Percentiles rank a stretch among this genome's conserved stretches.
Conservation (phyloP, 2,329 filamentous ascomycete genomes). For the Dissoconium aciculare region DNA sequence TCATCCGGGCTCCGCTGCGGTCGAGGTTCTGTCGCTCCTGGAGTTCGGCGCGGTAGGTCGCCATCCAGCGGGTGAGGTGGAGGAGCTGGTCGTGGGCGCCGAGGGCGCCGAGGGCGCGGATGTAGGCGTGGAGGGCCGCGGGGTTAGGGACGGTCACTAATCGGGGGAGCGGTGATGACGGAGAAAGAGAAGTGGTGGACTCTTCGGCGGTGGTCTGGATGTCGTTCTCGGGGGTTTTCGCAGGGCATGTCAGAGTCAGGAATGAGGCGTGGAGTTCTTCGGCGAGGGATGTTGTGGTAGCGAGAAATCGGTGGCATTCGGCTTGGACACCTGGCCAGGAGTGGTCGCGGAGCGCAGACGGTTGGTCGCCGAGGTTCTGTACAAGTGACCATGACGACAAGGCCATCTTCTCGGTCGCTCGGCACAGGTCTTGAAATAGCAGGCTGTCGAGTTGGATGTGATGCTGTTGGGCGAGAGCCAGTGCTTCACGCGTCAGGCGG, state of each 20-base stretch:
- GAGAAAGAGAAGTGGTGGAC: no score
- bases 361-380: no score
- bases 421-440: conserved; percentile 21
- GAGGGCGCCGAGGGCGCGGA: conserved; percentile 48
- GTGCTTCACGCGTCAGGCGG: conserved; percentile 9
- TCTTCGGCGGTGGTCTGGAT: no score
- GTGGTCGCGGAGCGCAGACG: no score
- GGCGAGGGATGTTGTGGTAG: no score
- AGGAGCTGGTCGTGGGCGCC: conserved; percentile 46
- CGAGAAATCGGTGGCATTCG: no score
- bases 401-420: conserved; percentile 19
- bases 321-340: no score
- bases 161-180: no score
- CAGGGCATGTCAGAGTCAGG: no score
- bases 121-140: conserved; percentile 41
- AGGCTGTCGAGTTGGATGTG: conserved; percentile 23
- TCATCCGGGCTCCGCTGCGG: conserved; percentile 19
- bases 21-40: conserved; percentile 14
- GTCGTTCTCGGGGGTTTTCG: no score
- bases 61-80: conserved; percentile 44
- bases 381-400: conserved; percentile 13
- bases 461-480: conserved; percentile 6
- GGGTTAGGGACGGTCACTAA: conserved; percentile 34
- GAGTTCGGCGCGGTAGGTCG: conserved; percentile 31
- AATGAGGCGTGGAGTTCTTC: no score